Conservation (phyloP, 441 rosid species). For the Manihot esculenta region DNA sequence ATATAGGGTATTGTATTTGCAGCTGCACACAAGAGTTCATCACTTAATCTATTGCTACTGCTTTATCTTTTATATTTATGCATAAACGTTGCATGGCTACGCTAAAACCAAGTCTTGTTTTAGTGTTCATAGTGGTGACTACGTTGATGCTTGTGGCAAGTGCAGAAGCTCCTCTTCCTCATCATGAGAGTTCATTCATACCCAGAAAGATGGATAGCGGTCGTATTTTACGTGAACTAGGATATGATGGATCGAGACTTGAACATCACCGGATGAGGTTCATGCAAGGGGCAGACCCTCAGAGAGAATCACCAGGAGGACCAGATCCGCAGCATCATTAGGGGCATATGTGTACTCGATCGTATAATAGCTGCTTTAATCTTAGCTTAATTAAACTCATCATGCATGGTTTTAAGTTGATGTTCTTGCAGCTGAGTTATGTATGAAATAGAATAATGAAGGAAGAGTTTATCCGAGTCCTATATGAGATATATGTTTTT, state of each 20-base stretch:
- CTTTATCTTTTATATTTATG: not conserved
- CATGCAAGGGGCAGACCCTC: slow-evolving; percentile 13
- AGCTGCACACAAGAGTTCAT: no score
- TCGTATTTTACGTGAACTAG: slow-evolving; percentile 19
- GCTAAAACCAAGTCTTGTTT: not conserved
- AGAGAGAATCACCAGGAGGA: slow-evolving; percentile 41
- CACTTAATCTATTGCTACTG: no score
- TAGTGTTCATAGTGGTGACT: not conserved
- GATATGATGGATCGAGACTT: slow-evolving; percentile 22
- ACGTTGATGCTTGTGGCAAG: slow-evolving; percentile 21
- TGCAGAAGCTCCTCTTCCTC: slow-evolving; percentile 21
- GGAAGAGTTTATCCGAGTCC: not conserved
- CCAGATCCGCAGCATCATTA: slow-evolving; percentile 50
- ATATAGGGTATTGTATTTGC: no score
- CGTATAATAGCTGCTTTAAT: not conserved
- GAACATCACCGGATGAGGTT: slow-evolving; percentile 17
- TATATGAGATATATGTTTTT: not conserved
- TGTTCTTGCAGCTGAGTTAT: not conserved
- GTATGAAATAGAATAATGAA: not conserved
- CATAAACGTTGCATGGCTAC: slow-evolving; percentile 20
- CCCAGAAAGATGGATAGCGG: slow-evolving; percentile 12
- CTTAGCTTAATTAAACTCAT: not conserved
- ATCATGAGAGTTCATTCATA: not conserved
- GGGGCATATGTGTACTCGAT: not conserved
- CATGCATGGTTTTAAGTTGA: not conserved